Evolutionary conservation across 2,329 filamentous ascomycete genomes (phyloP).

Genomic region (Sclerotiophoma versabilis): DNA sequence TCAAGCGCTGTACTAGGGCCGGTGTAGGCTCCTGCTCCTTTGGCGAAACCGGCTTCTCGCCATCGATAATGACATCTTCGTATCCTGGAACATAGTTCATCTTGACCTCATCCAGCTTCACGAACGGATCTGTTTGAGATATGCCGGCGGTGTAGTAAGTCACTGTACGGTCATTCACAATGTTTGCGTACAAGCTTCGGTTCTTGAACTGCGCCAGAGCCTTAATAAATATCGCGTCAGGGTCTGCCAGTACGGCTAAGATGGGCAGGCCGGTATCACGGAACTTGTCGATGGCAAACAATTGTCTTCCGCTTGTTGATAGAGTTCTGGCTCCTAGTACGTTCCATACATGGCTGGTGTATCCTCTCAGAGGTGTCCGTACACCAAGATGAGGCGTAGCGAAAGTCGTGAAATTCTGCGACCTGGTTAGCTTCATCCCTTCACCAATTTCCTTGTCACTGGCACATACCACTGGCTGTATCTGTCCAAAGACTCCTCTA

Average conservation of each 20-base stretch:
- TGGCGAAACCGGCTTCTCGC: conserved; percentile 64
- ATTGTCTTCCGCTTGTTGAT: conserved; percentile 82
- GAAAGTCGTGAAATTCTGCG: conserved; percentile 91
- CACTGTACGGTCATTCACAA: conserved; percentile 83
- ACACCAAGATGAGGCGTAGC: conserved; percentile 75
- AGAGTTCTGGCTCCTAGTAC: conserved; percentile 81
- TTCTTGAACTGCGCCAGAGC: conserved; percentile 78
- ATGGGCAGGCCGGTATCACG: conserved; percentile 82
- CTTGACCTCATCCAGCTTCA: conserved; percentile 69
- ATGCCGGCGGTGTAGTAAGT: conserved; percentile 85
- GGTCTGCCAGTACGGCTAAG: conserved; percentile 81
- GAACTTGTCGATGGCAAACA: conserved; percentile 88
- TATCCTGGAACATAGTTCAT: conserved; percentile 78
- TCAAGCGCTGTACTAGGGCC: conserved; percentile 47
- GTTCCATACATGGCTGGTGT: conserved; percentile 66
- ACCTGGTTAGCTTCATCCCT: conserved; percentile 15
- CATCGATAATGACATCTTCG: conserved; percentile 77
- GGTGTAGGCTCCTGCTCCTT: conserved; percentile 47
- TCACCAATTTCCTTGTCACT: not conserved
- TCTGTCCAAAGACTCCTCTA: conserved; percentile 77
- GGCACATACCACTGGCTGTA: conserved; percentile 76
- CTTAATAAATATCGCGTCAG: conserved; percentile 82
- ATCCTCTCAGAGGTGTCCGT: conserved; percentile 53
- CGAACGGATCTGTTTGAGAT: conserved; percentile 78
- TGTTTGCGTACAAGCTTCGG: conserved; percentile 82